Evolutionary conservation across 352 stramenopile species (phyloP), one percentile per base, ranked within the genome.

Genomic region (Thalassiosira gravida): DNA sequence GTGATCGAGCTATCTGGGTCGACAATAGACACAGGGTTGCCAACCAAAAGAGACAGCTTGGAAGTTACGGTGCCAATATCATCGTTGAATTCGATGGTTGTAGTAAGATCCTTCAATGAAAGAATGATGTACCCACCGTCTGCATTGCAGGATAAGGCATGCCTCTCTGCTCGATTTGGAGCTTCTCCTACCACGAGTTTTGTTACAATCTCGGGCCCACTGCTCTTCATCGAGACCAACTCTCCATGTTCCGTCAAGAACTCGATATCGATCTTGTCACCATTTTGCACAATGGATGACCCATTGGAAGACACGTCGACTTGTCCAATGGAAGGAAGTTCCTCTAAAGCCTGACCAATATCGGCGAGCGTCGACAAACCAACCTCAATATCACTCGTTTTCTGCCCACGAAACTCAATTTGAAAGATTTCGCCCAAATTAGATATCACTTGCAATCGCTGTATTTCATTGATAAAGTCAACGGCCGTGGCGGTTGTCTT

Each of bases 361-460:
- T 86, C 55, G 16, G 29, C n/a, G 14, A 72, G 16, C 58, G 67
- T 79, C 22, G 78, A 76, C 6, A 58, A 13, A 1, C 78, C 78
- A 14, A 86, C 72, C 53, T 73, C 84, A 72, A 98, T 98, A 9
- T 83, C 74, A 39, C 83, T 85, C 1, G 95, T 98, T 11, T 83
- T 90, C 24, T 88, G 63, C 47, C 78, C 90, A 24, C 67, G 69
- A 53, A 92, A 94, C 14, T 67, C 66, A 8, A 95, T 44, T 47
- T 80, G 58, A 69, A 95, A 93, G 1, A 42, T 74, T 37, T 77
- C 67, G 9, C 78, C 78, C 22, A 27, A 22, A 67, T 74, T 75
- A 14, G 72, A 56, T 18, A 58, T 16, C 27, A 86, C 44, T 44
- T 55, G 44, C 16, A 86, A 8, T 3, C 52, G 67, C 24, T 82